These are phyloP conservation scores for Sphaerulina vaccinii DNA, from an alignment of 2,329 filamentous ascomycete species.

Conservation along the genomic window DNA sequence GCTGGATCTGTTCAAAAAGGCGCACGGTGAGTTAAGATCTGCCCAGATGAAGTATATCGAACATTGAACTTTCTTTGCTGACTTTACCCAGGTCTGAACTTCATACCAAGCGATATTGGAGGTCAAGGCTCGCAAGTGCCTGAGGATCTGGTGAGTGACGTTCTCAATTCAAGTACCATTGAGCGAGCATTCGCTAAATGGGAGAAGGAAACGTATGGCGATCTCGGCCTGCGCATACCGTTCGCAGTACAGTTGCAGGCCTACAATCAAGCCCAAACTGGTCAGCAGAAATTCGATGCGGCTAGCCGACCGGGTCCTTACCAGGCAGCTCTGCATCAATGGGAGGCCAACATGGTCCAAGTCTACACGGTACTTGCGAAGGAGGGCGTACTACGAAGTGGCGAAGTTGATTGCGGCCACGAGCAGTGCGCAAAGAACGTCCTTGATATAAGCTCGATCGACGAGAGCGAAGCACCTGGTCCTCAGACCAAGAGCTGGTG, in stretches of 20 bases:
- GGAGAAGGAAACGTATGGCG: conserved; percentile 33
- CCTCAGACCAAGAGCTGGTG: conserved; percentile 29
- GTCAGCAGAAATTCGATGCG: conserved; percentile 14
- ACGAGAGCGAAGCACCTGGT: conserved; percentile 11
- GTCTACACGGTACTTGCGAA: conserved; percentile 26
- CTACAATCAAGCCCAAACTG: conserved; percentile 29
- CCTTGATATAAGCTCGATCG: conserved; percentile 28
- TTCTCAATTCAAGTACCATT: not conserved
- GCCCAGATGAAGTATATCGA: not conserved
- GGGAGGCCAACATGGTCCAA: conserved; percentile 19
- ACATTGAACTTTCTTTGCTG: not conserved
- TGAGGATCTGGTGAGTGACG: conserved; percentile 31
- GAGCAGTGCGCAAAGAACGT: conserved; percentile 27
- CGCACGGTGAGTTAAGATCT: conserved; percentile 37
- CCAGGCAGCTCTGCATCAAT: conserved; percentile 13
- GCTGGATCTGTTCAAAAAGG: conserved; percentile 51
- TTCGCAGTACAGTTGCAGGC: conserved; percentile 35
- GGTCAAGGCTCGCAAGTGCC: conserved; percentile 35
- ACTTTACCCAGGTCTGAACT: conserved; percentile 31
- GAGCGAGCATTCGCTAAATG: conserved; percentile 8
- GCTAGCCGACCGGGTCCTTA: conserved; percentile 20
- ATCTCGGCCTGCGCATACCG: conserved; percentile 39
- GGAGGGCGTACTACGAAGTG: conserved; percentile 26
- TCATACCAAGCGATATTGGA: conserved; percentile 35
- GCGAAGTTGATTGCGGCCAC: conserved; percentile 28